Evolutionary conservation across 768 basidiomycete species (phyloP), one percentile per base, ranked within the genome.

Genomic region (Podaxis sp.): DNA sequence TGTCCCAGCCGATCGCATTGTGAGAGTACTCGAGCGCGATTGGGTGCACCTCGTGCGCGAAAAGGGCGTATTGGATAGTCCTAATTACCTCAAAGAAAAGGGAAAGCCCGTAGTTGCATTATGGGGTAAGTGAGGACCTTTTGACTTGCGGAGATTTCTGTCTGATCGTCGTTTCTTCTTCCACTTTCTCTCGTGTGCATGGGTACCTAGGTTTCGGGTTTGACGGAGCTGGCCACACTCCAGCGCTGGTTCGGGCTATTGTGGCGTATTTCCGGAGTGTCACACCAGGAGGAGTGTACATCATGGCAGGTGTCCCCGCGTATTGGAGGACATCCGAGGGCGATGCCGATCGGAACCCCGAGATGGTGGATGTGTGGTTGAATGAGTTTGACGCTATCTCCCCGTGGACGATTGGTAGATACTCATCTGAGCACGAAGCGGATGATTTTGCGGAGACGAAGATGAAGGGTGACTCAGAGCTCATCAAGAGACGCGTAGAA

Each of bases 361-460:
- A 74, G 6, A 93, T 90, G 64, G 66, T 86, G 12, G 76, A 84
- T 54, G 79, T 91, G 9, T 93, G 89, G 87, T 75, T 91, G 9
- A 85, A 86, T n/a, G 85, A 85, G 24, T 90, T 92, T 63, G 90
- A 92, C 64, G 88, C 89, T 3, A 83, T 93, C 60, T 89, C 86
- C 22, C 93, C 93, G 6, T 94, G 92, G 92, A 91, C 88, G 5
- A 80, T 94, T 9, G 93, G 92, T 3, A 78, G 90, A 37, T 93
- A 85, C 70, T 75, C 75, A 19, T 81, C 79, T 63, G 82, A 85
- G 63, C 78, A 79, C 47, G 85, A 85, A 13, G 89, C 86, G 0
- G 89, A 91, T 57, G 63, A 72, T 5, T 93, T 87, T 72, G 84
- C 84, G 7, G 79, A 84, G 66, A 79, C 79, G 9, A 85, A 82